A percentile compares a stretch with the other conserved stretches of the same genome.
Evolutionary conservation across 148 eudicot species (phyloP).

Genomic region (Chenopodium album): DNA sequence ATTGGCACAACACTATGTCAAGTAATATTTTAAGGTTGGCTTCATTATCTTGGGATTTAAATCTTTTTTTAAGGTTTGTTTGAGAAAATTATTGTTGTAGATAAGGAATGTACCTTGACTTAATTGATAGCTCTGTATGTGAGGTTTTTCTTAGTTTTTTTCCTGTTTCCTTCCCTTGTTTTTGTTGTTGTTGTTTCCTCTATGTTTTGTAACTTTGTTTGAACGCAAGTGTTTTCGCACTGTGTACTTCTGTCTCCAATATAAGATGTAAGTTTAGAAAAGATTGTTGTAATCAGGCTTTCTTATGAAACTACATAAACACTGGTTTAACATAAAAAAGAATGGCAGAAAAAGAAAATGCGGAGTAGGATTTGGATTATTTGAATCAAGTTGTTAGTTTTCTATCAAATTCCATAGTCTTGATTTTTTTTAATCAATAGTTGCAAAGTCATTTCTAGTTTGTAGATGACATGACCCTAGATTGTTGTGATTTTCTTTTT

Average conservation of each 20-base stretch:
- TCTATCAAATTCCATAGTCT: no score
- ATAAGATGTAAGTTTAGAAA: no score
- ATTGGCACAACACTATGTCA: neutral
- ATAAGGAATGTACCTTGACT: neutral
- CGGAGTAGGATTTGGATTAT: no score
- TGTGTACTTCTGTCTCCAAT: neutral
- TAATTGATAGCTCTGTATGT: no score
- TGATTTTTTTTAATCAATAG: neutral
- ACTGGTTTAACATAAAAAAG: neutral
- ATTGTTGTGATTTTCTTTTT: neutral
- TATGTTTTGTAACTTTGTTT: neutral
- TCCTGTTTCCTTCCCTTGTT: no score
- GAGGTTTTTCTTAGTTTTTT: no score
- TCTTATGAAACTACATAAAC: neutral
- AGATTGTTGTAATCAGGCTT: neutral
- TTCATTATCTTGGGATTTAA: no score
- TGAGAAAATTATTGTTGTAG: no score
- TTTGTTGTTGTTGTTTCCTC: neutral
- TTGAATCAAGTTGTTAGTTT: no score
- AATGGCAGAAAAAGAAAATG: no score
- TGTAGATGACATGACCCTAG: neutral
- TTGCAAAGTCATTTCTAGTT: neutral
- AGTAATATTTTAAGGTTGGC: no score
- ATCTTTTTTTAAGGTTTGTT: no score
- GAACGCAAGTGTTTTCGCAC: neutral